phyloP scores from a whole-genome alignment of 768 basidiomycete species.

The Lactarius indigo region DNA sequence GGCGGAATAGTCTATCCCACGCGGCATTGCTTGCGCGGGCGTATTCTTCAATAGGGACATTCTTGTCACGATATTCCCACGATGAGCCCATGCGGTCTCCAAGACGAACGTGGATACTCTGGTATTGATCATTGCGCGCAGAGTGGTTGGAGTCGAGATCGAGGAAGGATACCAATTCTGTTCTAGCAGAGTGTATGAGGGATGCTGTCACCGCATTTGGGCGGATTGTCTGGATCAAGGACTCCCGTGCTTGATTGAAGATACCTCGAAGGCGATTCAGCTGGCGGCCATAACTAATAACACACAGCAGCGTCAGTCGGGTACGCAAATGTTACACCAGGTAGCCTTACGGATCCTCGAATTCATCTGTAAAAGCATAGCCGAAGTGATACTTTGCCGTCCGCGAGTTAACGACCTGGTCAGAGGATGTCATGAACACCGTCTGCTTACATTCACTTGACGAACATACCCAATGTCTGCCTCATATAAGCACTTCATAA shows the following conservation, averaged over 20 bases:
- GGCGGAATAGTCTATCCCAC: conserved; percentile 38
- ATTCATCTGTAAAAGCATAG: conserved; percentile 50
- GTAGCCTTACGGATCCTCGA: conserved; percentile 57
- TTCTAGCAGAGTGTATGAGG: conserved; percentile 49
- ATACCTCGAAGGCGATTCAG: conserved; percentile 57
- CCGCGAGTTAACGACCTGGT: conserved; percentile 56
- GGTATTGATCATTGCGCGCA: conserved; percentile 35
- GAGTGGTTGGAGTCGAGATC: conserved; percentile 18
- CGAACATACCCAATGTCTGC: conserved; percentile 59
- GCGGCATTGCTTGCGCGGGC: conserved; percentile 40
- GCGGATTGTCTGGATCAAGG: conserved; percentile 50
- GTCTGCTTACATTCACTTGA: background rate
- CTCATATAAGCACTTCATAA: conserved; percentile 19
- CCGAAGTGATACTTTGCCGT: conserved; percentile 66
- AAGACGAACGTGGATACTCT: conserved; percentile 60
- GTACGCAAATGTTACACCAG: background rate
- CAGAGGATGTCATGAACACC: background rate
- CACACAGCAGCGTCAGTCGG: background rate
- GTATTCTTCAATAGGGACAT: conserved; percentile 51
- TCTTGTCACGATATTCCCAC: conserved; percentile 40
- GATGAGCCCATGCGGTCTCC: conserved; percentile 53
- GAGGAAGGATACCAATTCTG: conserved; percentile 39
- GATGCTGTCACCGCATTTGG: conserved; percentile 45
- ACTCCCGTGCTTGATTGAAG: conserved; percentile 44
- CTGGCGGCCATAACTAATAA: conserved; percentile 51